Base-by-base conservation (phyloP, 805 yeast genomes). In the Limtongia smithiae region DNA sequence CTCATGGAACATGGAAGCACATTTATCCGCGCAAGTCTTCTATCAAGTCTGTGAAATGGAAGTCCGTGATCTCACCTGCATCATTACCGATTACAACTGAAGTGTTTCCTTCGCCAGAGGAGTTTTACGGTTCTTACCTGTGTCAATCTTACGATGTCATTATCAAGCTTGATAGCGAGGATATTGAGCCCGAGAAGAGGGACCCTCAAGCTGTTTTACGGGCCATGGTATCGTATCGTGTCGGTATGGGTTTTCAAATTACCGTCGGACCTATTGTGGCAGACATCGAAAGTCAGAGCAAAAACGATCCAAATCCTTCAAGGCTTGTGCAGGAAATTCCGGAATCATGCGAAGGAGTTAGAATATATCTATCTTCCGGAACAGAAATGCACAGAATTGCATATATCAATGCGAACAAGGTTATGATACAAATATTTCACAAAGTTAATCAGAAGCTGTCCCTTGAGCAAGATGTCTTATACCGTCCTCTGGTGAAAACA, bases 1-100 rank as follows among this genome's bases (percentile, higher is more conserved):
- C 80, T n/a, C 81, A 79, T 38, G 91, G 95, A 4, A 77, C 95
- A 50, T 93, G 98, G 98, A 82, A 82, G 48, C 88, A 85, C 66
- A 95, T 89, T 1, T 87, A 87, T 59, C 96, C 97, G 0, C 76
- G 82, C 76, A 45, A 72, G 85, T 46, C 78, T 79, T 59, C 71
- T 1, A 50, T 51, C 31, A 20, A 53, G 24, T 41, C 82, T 14
- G 82, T 90, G 43, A 90, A 90, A 62, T 93, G 99, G 99, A 78
- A 87, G 45, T 90, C 97, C 0, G 73, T 94, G 45, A 83, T 89
- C 12, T 80, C 96, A 0, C 99, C 99, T 0, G 97, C 97, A 0
- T 83, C 95, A 5, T 71, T 93, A 22, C 99, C 99, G 0, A 71
- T 86, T 0, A 81, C 88, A 1, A 81, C 94, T 0, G 79, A 84